These are phyloP conservation scores for Penicillium nordicum DNA, from an alignment of 2,329 filamentous ascomycete genomes.

Conservation along the genomic window DNA sequence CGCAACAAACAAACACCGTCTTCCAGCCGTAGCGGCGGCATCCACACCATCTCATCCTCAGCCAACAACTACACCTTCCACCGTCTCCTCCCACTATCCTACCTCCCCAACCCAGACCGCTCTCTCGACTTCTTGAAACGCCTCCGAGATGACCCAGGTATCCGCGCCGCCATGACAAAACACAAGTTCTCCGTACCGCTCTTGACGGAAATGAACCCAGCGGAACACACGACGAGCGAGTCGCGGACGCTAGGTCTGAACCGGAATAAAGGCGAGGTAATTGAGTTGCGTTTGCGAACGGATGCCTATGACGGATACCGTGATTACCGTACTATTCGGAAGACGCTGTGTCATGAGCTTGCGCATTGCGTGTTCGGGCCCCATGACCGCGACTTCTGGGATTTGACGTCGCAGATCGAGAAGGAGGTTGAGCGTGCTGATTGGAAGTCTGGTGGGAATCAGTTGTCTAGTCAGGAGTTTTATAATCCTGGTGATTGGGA, in stretches of 20 bases:
- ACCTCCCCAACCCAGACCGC: slow-evolving; percentile 72
- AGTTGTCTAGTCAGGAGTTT: slow-evolving; percentile 58
- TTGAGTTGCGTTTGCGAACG: slow-evolving; percentile 85
- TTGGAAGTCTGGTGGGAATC: slow-evolving; percentile 68
- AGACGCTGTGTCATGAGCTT: slow-evolving; percentile 91
- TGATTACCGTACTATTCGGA: slow-evolving; percentile 86
- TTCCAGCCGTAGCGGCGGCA: slow-evolving; percentile 16
- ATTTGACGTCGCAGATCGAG: slow-evolving; percentile 82
- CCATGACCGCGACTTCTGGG: slow-evolving; percentile 87
- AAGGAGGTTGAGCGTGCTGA: slow-evolving; percentile 76
- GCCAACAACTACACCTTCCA: slow-evolving; percentile 80
- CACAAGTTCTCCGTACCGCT: slow-evolving; percentile 82
- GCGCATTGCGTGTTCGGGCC: slow-evolving; percentile 84
- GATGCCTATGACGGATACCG: slow-evolving; percentile 92
- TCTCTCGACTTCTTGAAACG: slow-evolving; percentile 70
- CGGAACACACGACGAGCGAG: slow-evolving; percentile 77
- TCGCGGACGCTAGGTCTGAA: slow-evolving; percentile 81
- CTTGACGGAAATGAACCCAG: slow-evolving; percentile 93
- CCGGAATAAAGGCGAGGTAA: slow-evolving; percentile 80
- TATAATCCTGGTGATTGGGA: slow-evolving; percentile 58
- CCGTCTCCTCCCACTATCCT: slow-evolving; percentile 67
- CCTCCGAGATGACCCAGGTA: slow-evolving; percentile 77
- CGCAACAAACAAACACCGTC: slow-evolving; percentile 11
- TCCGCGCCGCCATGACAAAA: slow-evolving; percentile 75
- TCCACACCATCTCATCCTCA: slow-evolving; percentile 30